Evolutionary conservation across 805 yeast species (phyloP), one percentile per base, ranked within the genome.

Genomic region (Metschnikowia corniflorae): DNA sequence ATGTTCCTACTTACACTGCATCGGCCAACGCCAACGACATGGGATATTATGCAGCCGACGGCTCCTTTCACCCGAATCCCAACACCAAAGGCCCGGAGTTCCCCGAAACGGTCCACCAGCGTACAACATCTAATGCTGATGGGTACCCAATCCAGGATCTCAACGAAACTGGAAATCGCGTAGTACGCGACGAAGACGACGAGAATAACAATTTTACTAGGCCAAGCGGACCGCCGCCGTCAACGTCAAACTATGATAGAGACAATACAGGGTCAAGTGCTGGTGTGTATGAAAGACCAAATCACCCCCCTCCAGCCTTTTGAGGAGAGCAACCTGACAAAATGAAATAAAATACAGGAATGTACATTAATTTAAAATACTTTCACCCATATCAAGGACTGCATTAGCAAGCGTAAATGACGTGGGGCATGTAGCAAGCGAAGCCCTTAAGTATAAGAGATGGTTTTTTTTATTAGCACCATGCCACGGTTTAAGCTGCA

Each of bases 31-130:
- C 80, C 19, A 69, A 74, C 31, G 96, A 88, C 54, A 75, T 83
- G 55, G 96, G 94, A 0, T 81, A 74, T 55, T 86, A 84, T 50
- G 93, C 85, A 55, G 63, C 61, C 23, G 57, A 68, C 22, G 96
- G 87, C 26, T 68, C 38, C 16, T 28, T 26, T 24, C 35, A 43
- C 22, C 37, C 47, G 5, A 49, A 47, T 34, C 53, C 51, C 1
- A 49, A 49, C 28, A 41, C 46, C 13, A 49, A 49, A 31, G 46
- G 40, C 19, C 49, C 49, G 5, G 35, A 30, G 8, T 18, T 41
- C 16, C 51, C 53, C 2, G 49, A 44, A 16, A 34, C 20, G 7
- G 43, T 39, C 9, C 50, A 49, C 29, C 44, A 32, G 13, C 33
- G 52, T 6, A 33, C 37, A 16, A 41, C 50, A 6, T 30, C 48